These are phyloP conservation scores for Heliamphora ciliata DNA, from an alignment of 179 eudicot genomes.

Conservation along the genomic window DNA sequence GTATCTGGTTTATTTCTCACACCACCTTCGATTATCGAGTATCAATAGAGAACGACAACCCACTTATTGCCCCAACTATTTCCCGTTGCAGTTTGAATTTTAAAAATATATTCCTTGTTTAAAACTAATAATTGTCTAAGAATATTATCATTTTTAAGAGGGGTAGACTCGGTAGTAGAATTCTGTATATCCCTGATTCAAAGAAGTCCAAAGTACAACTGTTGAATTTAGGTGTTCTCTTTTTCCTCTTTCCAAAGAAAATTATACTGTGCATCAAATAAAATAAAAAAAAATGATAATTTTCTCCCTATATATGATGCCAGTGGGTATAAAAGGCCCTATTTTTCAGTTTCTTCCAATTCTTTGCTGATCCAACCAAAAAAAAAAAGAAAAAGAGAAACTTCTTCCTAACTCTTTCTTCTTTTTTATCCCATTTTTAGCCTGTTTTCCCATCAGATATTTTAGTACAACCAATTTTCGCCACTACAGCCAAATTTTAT, in stretches of 20 bases:
- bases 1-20: no score
- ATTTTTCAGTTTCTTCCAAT: not conserved
- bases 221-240: not conserved
- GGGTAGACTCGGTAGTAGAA: no score
- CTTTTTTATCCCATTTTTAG: no score
- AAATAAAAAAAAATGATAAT: not conserved
- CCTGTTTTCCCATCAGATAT: no score
- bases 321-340: not conserved
- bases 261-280: not conserved
- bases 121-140: no score
- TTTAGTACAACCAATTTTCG: not conserved
- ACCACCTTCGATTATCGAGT: no score
- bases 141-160: no score
- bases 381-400: no score
- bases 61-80: not conserved
- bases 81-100: no score
- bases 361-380: not conserved
- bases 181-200: not conserved
- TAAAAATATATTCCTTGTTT: no score
- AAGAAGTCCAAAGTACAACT: not conserved
- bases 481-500: not conserved
- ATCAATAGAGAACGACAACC: not conserved
- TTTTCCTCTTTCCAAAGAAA: not conserved
- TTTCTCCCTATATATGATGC: not conserved
- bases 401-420: no score